These are phyloP conservation scores for Leishmania amazonensis DNA, from an alignment of 208 protist genomes.

Conservation along the genomic window DNA sequence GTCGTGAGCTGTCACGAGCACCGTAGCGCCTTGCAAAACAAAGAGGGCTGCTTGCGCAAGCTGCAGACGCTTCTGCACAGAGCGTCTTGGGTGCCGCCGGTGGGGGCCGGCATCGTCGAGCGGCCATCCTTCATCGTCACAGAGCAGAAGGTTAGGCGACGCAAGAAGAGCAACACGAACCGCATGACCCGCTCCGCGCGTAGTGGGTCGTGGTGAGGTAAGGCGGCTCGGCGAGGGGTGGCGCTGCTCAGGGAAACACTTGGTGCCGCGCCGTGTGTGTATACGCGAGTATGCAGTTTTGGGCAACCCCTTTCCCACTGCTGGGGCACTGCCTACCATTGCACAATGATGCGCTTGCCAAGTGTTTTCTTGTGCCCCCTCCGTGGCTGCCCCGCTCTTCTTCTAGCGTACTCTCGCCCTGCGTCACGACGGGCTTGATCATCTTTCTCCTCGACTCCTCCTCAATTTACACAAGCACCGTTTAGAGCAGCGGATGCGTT, in stretches of 20 bases:
- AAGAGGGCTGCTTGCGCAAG: slow-evolving; percentile 63
- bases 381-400: not conserved
- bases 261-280: not conserved
- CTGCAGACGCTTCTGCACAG: slow-evolving; percentile 63
- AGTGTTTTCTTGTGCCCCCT: not conserved
- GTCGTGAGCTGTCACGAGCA: slow-evolving; percentile 75
- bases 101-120: slow-evolving; percentile 58
- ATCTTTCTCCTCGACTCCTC: not conserved
- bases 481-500: not conserved
- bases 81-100: slow-evolving; percentile 81
- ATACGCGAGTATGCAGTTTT: no score
- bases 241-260: not conserved
- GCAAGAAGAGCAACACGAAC: slow-evolving; percentile 54
- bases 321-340: not conserved
- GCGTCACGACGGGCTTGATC: not conserved
- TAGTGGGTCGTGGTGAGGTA: slow-evolving; percentile 43
- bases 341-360: not conserved
- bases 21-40: slow-evolving; percentile 81
- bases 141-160: slow-evolving; percentile 46
- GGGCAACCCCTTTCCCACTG: not conserved
- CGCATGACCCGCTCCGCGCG: slow-evolving; percentile 53
- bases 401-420: not conserved
- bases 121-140: slow-evolving; percentile 47
- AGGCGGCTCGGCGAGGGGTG: not conserved
- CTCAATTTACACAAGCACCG: not conserved